Percentiles rank a stretch among this genome's conserved stretches.
phyloP scores from a whole-genome alignment of 202 grass and related monocot species.

The Hordeum pubiflorum region DNA sequence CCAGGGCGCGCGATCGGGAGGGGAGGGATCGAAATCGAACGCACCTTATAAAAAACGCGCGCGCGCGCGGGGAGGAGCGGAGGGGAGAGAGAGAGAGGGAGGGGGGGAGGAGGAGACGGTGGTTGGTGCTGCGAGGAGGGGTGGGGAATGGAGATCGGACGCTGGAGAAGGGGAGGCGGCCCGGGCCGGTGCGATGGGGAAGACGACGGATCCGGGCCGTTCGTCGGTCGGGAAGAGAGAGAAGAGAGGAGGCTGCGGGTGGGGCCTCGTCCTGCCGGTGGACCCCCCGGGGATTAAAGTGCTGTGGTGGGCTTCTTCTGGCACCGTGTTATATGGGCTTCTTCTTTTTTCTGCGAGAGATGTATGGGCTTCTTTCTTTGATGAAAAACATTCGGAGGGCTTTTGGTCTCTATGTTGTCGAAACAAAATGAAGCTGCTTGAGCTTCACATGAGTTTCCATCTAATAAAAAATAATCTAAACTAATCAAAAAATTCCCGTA shows the following conservation, averaged over 20 bases:
- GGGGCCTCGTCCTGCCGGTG: not conserved
- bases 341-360: too few species aligned
- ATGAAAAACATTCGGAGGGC: not conserved
- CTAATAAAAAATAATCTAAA: too few species aligned
- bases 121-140: conserved; percentile 53
- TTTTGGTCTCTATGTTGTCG: too few species aligned
- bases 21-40: not conserved
- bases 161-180: conserved; percentile 59
- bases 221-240: conserved; percentile 28
- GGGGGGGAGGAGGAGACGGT: conserved; percentile 17
- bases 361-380: too few species aligned
- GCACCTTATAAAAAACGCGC: conserved; percentile 37
- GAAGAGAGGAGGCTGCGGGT: not conserved
- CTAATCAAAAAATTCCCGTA: too few species aligned
- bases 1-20: not conserved
- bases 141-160: conserved; percentile 65
- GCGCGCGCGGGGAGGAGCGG: conserved; percentile 17
- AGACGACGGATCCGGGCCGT: conserved; percentile 61
- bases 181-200: conserved; percentile 46
- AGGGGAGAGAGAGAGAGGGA: not conserved
- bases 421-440: too few species aligned
- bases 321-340: too few species aligned
- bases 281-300: not conserved
- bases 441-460: too few species aligned
- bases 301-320: not conserved